Percentiles rank a stretch among this genome's conserved stretches.
Evolutionary conservation across 2,329 filamentous ascomycete species (phyloP).

Genomic region (Gliomastix tumulicola): DNA sequence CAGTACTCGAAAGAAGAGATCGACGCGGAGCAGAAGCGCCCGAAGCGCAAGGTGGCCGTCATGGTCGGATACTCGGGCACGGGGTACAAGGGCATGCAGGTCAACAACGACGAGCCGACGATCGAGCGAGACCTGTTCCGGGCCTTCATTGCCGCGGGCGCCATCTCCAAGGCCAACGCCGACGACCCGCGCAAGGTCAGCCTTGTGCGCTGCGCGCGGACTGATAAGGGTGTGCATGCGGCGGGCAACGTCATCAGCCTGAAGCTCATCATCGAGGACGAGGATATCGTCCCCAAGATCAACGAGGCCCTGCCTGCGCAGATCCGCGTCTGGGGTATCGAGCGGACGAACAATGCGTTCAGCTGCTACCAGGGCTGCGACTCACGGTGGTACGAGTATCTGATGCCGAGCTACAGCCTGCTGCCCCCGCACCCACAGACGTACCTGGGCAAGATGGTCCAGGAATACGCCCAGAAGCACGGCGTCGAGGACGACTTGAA

Average conservation of each 20-base stretch:
- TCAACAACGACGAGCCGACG: constrained; percentile 75
- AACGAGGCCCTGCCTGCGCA: constrained; percentile 79
- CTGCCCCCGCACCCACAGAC: constrained; percentile 87
- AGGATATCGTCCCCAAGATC: constrained; percentile 82
- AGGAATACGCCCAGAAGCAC: constrained; percentile 68
- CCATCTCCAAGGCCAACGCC: constrained; percentile 94
- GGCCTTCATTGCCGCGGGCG: constrained; percentile 83
- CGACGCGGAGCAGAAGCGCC: constrained; percentile 74
- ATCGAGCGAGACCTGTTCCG: constrained; percentile 94
- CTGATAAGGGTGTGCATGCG: constrained; percentile 95
- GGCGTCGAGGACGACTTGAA: constrained; percentile 63
- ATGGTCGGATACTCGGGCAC: constrained; percentile 93
- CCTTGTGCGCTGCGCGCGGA: constrained; percentile 86
- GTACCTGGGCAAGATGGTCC: constrained; percentile 75
- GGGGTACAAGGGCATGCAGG: constrained; percentile 96
- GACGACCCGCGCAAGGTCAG: constrained; percentile 96
- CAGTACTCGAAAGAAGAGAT: constrained; percentile 67
- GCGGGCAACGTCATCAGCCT: constrained; percentile 92
- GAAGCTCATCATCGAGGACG: constrained; percentile 92
- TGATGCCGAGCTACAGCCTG: constrained; percentile 89
- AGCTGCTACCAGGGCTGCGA: constrained; percentile 94
- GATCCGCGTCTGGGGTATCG: constrained; percentile 92
- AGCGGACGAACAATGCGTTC: constrained; percentile 83
- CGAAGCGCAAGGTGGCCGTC: constrained; percentile 95
- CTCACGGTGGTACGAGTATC: constrained; percentile 93